Evolutionary conservation across 495 filamentous ascomycete species (phyloP), one percentile per base, ranked within the genome.

Genomic region (Aspergillus ellipticus): DNA sequence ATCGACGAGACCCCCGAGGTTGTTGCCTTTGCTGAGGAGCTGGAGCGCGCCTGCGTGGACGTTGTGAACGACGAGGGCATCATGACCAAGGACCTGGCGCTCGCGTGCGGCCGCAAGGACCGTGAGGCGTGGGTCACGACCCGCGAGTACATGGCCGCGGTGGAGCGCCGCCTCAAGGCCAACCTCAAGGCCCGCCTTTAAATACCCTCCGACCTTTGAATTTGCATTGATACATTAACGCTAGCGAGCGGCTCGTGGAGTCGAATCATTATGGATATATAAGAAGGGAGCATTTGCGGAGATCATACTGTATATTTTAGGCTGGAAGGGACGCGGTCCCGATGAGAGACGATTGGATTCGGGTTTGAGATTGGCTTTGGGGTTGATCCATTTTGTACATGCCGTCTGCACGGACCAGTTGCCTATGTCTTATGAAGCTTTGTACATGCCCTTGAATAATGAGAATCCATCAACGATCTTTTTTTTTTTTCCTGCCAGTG

Each of bases 1-100:
- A 79, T 98, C 50, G 94, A 98, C 74, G 76, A 81, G 13, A 97
- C 90, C 52, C 90, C 90, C 9, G 92, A 96, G 51, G 77, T 97
- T 15, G 84, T 95, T 19, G 77, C 86, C 6, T 98, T 96, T 66
- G 94, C 93, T 19, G 89, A 97, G 76, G 82, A 79, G 65, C 82
- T 98, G 54, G 94, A 98, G 84, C 78, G 88, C 69, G 94, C 94
- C n/a, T 96, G 93, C 71, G 76, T 95, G 46, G 92, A 97, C 66
- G 89, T 91, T 20, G 94, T 98, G 56, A 89, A 97, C 69, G 73
- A 89, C 42, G 91, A 97, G 63, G 89, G 89, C 47, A 88, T 96
- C 76, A 98, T 97, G 94, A 98, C 94, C 66, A 98, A 98, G 84
- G 94, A 98, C 74, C 71, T 98, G 60, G 93, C 93, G 16, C 82